Evolutionary conservation across 306 rosid species (phyloP), one percentile per base, ranked within the genome.

Genomic region (Crotalaria pallida): DNA sequence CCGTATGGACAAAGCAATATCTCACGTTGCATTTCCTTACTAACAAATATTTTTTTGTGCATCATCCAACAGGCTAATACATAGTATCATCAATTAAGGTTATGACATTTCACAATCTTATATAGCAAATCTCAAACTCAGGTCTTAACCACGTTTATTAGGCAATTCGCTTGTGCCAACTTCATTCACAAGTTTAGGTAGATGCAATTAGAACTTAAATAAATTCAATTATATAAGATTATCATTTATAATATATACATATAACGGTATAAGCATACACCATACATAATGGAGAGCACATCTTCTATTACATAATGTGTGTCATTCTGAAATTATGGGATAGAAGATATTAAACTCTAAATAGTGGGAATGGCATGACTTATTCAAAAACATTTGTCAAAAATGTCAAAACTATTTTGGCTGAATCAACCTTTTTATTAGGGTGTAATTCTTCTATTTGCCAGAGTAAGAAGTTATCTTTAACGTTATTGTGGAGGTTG

Each of bases 1-100:
- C 18, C 68, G 45, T 31, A 49, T 49, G 40, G 62, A 6, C 63
- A 62, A 59, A 49, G 71, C 71, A 61, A 73, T 51, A 43, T 74
- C 67, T 44, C 53, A 56, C 51, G 21, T 65, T 48, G 38, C 40
- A 17, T 76, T 59, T 49, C 4, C 19, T 55, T 38, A 29, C 50
- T 4, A 17, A 10, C 55, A 22, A 31, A 21, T 19, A 47, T 5
- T 24, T 55, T 55, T 47, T 58, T 47, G 21, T 18, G 16, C n/a
- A 71, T 47, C 58, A 71, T 29, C 50, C 31, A 71, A 45, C 21
- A 18, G n/a, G n/a, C n/a, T n/a, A n/a, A n/a, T n/a, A n/a, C n/a
- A n/a, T n/a, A n/a, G n/a, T n/a, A n/a, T n/a, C n/a, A n/a, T n/a
- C n/a, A 21, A n/a, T 49, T 34, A 23, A 47, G 40, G 17, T 38